Percentiles rank a stretch among this genome's conserved stretches.
Evolutionary conservation across 192 early-diverging fungal genomes (phyloP).

Genomic region (Backusella mclennaniae): DNA sequence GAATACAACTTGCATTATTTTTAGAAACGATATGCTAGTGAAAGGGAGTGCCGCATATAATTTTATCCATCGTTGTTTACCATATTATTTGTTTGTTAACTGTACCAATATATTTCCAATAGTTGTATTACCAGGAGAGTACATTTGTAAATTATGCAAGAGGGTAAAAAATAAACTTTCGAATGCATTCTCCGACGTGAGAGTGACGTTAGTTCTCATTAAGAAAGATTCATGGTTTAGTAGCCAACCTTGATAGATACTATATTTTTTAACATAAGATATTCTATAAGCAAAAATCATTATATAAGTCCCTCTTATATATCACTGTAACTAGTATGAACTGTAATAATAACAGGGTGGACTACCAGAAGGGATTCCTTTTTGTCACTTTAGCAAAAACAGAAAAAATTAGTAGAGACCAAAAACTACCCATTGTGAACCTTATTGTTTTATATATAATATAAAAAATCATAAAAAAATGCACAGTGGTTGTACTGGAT

Average conservation of each 20-base stretch:
- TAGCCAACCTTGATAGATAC: too few species aligned
- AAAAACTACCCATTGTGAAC: not conserved
- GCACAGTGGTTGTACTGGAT: too few species aligned
- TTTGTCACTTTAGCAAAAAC: not conserved
- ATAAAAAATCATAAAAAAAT: not conserved
- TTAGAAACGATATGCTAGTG: not conserved
- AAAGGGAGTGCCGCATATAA: not conserved
- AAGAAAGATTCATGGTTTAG: too few species aligned
- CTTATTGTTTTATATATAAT: not conserved
- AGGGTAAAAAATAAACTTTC: not conserved
- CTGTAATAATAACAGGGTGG: too few species aligned
- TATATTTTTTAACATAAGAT: too few species aligned
- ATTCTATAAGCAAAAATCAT: too few species aligned
- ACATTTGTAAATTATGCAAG: not conserved
- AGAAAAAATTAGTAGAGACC: not conserved
- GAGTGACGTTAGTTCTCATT: not conserved
- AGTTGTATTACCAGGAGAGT: not conserved
- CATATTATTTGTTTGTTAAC: not conserved
- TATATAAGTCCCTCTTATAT: too few species aligned
- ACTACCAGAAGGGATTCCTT: too few species aligned
- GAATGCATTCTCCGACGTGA: not conserved
- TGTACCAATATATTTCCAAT: not conserved
- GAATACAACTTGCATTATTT: not conserved
- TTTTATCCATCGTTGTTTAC: not conserved
- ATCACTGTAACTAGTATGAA: too few species aligned